Conservation (phyloP, 768 basidiomycete genomes). For the Boletus pseudopeckii region DNA sequence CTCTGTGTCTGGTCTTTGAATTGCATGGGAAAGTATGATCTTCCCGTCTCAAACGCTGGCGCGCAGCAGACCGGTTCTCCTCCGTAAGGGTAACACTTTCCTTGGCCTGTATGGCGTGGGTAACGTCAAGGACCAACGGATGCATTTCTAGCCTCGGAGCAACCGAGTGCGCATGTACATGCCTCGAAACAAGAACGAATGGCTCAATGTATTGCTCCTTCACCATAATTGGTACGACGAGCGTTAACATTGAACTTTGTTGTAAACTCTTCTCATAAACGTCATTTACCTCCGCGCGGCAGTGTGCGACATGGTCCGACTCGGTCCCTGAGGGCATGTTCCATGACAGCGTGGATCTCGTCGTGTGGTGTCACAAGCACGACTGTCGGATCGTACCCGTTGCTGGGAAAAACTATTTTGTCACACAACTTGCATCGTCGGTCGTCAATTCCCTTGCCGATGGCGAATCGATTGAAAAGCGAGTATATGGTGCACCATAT, state of each 20-base stretch:
- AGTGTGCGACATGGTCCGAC: slow-evolving; percentile 95
- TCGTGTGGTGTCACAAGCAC: slow-evolving; percentile 99
- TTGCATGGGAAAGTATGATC: slow-evolving; percentile 95
- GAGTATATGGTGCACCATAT: slow-evolving; percentile 4
- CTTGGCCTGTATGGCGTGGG: slow-evolving; percentile 96
- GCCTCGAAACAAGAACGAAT: slow-evolving; percentile 84
- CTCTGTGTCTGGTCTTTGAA: slow-evolving; percentile 89
- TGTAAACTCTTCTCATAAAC: slow-evolving; percentile 9
- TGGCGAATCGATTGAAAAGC: slow-evolving; percentile 93
- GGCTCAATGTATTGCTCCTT: slow-evolving; percentile 92
- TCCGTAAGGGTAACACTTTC: slow-evolving; percentile 80
- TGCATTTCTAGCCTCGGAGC: slow-evolving; percentile 93
- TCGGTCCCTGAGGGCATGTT: slow-evolving; percentile 97
- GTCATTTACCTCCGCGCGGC: slow-evolving; percentile 1
- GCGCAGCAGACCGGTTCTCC: slow-evolving; percentile 75
- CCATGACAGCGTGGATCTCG: slow-evolving; percentile 89
- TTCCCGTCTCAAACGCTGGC: slow-evolving; percentile 67
- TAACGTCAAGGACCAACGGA: slow-evolving; percentile 92
- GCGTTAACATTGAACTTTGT: not conserved
- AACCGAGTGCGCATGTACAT: slow-evolving; percentile 96
- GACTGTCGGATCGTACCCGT: slow-evolving; percentile 94
- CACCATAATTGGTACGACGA: slow-evolving; percentile 87
- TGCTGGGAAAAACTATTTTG: slow-evolving; percentile 85
- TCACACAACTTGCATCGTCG: slow-evolving; percentile 92
- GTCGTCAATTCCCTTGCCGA: slow-evolving; percentile 93